phyloP scores from a whole-genome alignment of 2,329 filamentous ascomycete species.

The Pleomassaria siparia region DNA sequence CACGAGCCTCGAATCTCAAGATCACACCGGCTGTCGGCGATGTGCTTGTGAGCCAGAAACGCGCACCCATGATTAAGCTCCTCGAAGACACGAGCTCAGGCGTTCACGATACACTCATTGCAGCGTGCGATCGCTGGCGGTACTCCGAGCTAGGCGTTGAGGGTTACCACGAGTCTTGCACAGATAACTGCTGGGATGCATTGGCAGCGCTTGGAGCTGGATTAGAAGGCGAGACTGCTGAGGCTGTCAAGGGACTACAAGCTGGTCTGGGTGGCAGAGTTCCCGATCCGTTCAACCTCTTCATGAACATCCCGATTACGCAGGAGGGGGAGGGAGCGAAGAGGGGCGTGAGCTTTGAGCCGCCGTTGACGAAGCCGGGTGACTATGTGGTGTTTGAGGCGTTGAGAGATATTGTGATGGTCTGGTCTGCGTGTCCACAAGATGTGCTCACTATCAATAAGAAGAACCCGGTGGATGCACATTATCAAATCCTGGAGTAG shows the following conservation, averaged over 20 bases:
- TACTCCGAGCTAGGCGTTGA: conserved; percentile 36
- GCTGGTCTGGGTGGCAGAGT: conserved; percentile 27
- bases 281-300: conserved; percentile 40
- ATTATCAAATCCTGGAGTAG: conserved; percentile 39
- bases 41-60: conserved; percentile 35
- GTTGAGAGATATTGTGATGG: conserved; percentile 48
- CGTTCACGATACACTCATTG: conserved; percentile 39
- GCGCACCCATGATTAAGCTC: conserved; percentile 35
- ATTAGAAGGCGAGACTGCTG: conserved; percentile 15
- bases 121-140: conserved; percentile 40
- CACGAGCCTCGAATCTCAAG: conserved; percentile 31
- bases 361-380: conserved; percentile 43
- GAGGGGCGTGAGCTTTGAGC: conserved; percentile 42
- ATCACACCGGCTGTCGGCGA: conserved; percentile 33
- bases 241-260: conserved; percentile 23
- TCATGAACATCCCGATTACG: conserved; percentile 51
- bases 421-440: conserved; percentile 52
- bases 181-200: conserved; percentile 41
- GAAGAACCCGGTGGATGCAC: conserved; percentile 46
- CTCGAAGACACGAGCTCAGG: conserved; percentile 37
- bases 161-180: conserved; percentile 38
- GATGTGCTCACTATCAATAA: conserved; percentile 49
- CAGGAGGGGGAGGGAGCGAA: conserved; percentile 40
- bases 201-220: conserved; percentile 19
- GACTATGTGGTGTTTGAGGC: conserved; percentile 49